Base-by-base conservation (phyloP, 129 eudicot species). In the Artemisia argyi region DNA sequence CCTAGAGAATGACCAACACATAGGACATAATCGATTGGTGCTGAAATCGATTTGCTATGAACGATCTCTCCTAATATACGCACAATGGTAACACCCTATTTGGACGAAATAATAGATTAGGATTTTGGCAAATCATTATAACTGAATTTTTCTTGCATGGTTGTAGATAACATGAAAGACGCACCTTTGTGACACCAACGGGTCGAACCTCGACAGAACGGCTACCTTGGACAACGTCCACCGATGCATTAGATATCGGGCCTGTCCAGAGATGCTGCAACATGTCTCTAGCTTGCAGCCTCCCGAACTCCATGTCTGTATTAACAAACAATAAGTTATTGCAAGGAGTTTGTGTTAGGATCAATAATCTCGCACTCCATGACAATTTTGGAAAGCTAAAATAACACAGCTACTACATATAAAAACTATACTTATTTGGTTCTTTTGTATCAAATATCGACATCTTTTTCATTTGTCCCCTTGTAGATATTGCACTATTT, bases 251-350 rank as follows among this genome's bases (percentile, higher is more conserved):
- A 30, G 97, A 87, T 74, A 94, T 88, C 7, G 98, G 98, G 44
- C 98, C 98, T 4, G 97, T 94, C 97, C 97, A 90, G 18, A 94
- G 98, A 86, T 94, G 97, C 81, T 94, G 97, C 77, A 94, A 81
- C 97, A 94, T 85, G 76, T 94, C 98, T 72, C 96, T 84, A 10
- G 97, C 97, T 84, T 94, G 98, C 82, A 94, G 74, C 74, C 92
- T 87, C 65, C 98, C 98, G 15, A 94, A 94, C 64, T 90, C 98
- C 14, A 82, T 74, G 73, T 94, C 98, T 94, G 47, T 65, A 66
- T 76, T 20, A 71, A 58, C 49, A 68, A 18, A n/a, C 59, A 32
- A 7, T 46, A 11, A 61, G 11, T 49, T 22, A 24, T 55, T 20
- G 28, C 59, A 66, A 53, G 17, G 8, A 17, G 61, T 32, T 3